A percentile compares a stretch with the other conserved stretches of the same genome.
These are phyloP conservation scores for Chytridiales sp. DNA, from an alignment of 371 early-diverging fungal genomes.

Conservation along the genomic window DNA sequence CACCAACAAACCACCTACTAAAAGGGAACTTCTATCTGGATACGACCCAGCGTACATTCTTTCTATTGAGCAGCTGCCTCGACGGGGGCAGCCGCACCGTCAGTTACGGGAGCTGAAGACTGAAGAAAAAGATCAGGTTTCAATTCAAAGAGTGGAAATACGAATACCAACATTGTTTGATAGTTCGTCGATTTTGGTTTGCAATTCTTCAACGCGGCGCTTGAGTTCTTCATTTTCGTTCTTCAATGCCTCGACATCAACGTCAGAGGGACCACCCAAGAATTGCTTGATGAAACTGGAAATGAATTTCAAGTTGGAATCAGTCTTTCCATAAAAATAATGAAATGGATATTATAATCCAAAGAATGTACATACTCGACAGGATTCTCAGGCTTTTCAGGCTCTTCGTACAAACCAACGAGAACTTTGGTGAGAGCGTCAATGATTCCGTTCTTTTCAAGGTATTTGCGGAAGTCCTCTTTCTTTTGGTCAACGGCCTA, in stretches of 20 bases:
- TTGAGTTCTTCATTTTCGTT: constrained; percentile 54
- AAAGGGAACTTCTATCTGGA: too few species aligned
- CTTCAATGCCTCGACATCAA: constrained; percentile 51
- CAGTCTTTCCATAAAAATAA: neutral
- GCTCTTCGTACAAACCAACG: constrained; percentile 60
- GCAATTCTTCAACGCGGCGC: constrained; percentile 49
- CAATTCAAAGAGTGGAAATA: too few species aligned
- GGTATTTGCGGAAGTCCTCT: constrained; percentile 61
- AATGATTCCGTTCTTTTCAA: constrained; percentile 58
- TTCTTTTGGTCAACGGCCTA: constrained; percentile 60
- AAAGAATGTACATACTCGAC: constrained; percentile 38
- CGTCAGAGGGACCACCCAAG: constrained; percentile 51
- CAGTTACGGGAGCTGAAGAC: too few species aligned
- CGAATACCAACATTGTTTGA: constrained; percentile 20
- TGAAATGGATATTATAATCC: constrained; percentile 1
- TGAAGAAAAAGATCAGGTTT: too few species aligned
- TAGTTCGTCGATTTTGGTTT: constrained; percentile 42
- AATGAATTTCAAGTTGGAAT: neutral
- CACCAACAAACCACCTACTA: too few species aligned
- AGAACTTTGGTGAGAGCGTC: constrained; percentile 60
- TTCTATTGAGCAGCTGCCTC: too few species aligned
- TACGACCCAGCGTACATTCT: too few species aligned
- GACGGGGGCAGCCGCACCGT: too few species aligned
- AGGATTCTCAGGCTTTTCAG: constrained; percentile 58
- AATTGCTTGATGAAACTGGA: constrained; percentile 55